These are phyloP conservation scores for Inga laurina DNA, from an alignment of 306 rosid genomes.

Conservation along the genomic window DNA sequence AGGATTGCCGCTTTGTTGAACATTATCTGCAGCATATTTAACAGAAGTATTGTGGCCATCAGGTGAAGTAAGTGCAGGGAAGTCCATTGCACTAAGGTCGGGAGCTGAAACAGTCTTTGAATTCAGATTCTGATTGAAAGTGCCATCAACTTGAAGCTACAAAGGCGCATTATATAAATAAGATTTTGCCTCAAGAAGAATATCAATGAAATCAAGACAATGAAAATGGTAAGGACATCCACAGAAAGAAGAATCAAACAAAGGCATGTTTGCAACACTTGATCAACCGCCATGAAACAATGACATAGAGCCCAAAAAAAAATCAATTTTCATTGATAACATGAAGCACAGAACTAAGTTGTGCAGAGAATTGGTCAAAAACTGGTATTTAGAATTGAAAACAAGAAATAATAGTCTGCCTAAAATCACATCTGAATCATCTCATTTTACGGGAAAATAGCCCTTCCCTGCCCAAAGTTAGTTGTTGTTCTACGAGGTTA, in stretches of 20 bases:
- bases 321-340: slow-evolving; percentile 5
- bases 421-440: slow-evolving; percentile 26
- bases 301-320: neutral
- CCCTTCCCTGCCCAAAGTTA: slow-evolving; percentile 39
- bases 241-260: slow-evolving; percentile 19
- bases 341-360: slow-evolving; percentile 1
- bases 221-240: slow-evolving; percentile 4
- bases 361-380: neutral
- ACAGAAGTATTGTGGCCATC: slow-evolving; percentile 57
- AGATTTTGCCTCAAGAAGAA: slow-evolving; percentile 11
- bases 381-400: neutral
- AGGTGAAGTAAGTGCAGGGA: slow-evolving; percentile 73
- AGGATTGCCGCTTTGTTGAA: slow-evolving; percentile 65
- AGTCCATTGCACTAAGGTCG: slow-evolving; percentile 78
- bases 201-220: slow-evolving; percentile 27
- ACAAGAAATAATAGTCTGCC: neutral
- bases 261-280: neutral
- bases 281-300: slow-evolving; percentile 15
- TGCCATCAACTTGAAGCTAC: slow-evolving; percentile 94
- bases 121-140: slow-evolving; percentile 67
- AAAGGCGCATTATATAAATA: slow-evolving; percentile 18
- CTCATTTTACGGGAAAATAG: slow-evolving; percentile 22
- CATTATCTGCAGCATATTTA: slow-evolving; percentile 66
- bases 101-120: slow-evolving; percentile 75
- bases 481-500: slow-evolving; percentile 34